Evolutionary conservation across 352 stramenopile genomes (phyloP), one percentile per base, ranked within the genome.

Genomic region (Phytophthora lateralis): DNA sequence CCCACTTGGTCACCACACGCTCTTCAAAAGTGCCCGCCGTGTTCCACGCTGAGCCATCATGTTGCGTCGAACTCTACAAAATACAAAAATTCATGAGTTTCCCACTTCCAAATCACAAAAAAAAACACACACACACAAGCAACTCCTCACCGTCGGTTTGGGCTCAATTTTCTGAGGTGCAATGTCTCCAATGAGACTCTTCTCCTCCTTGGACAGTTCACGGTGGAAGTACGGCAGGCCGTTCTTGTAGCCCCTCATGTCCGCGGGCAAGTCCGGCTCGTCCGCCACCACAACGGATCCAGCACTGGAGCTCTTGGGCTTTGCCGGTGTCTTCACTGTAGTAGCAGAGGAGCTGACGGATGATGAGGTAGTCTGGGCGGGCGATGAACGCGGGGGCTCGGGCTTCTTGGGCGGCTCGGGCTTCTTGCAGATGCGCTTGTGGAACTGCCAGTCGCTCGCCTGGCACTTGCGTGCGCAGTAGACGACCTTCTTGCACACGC

Each of bases 151-250:
- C 43, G 50, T 38, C 0, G 72, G 73, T 12, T 77, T 73, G 1
- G 68, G 50, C 47, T 88, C 78, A 32, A 93, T 87, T 66, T 93
- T 93, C 73, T 96, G 87, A 0, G 87, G 89, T 30, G 85, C 84
- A 61, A 95, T 98, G 73, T 99, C 98, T 54, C 98, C 96, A 57
- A 98, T 98, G 70, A 99, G 91, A 41, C 73, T 82, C 68, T 98
- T 98, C 34, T 97, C 93, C 58, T 99, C 88, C 66, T 98, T 95
- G 9, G 90, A 96, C 32, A 99, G 74, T 71, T 99, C 97, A 59
- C 97, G 93, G 73, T 99, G 97, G 77, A 99, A 99, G 66, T 98
- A 99, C 21, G 85, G 85, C 45, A 93, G 27, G 0, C 85, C 85
- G 54, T 95, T 93, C 79, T 92, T 93, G 72, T 95, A 95, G 18